These are phyloP conservation scores for Solanum stenotomum DNA, from an alignment of 257 asterid species.

Conservation along the genomic window DNA sequence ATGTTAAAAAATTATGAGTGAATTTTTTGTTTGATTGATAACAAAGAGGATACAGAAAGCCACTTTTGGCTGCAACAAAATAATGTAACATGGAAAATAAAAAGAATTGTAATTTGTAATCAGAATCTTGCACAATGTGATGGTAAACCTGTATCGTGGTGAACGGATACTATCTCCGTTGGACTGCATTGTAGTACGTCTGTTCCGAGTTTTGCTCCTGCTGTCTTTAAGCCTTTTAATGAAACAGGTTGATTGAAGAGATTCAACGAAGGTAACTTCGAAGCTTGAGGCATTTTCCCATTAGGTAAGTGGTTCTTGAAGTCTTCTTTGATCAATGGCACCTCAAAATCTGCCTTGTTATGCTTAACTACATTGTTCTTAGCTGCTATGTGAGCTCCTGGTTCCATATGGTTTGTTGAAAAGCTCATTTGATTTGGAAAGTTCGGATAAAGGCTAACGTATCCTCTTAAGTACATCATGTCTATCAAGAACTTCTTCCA, in stretches of 20 bases:
- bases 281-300: constrained; percentile 79
- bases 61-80: background rate
- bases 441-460: constrained; percentile 78
- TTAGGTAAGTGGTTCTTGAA: constrained; percentile 51
- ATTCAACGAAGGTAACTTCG: constrained; percentile 69
- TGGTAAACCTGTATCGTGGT: constrained; percentile 65
- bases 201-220: constrained; percentile 73
- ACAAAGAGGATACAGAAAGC: background rate
- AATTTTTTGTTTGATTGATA: background rate
- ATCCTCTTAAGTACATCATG: constrained; percentile 91
- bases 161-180: constrained; percentile 37
- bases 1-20: background rate
- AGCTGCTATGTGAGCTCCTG: constrained; percentile 89
- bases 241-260: constrained; percentile 84
- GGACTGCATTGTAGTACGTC: constrained; percentile 71
- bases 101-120: constrained; percentile 1
- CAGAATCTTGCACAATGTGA: constrained; percentile 74
- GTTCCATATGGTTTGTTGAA: constrained; percentile 95
- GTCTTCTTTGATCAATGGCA: constrained; percentile 66
- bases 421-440: constrained; percentile 89
- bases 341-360: constrained; percentile 75
- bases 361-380: constrained; percentile 70
- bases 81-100: background rate
- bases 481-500: constrained; percentile 95
- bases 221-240: constrained; percentile 71